Base-by-base conservation (phyloP, 169 alveolate genomes). In the Eimeria maxima region DNA sequence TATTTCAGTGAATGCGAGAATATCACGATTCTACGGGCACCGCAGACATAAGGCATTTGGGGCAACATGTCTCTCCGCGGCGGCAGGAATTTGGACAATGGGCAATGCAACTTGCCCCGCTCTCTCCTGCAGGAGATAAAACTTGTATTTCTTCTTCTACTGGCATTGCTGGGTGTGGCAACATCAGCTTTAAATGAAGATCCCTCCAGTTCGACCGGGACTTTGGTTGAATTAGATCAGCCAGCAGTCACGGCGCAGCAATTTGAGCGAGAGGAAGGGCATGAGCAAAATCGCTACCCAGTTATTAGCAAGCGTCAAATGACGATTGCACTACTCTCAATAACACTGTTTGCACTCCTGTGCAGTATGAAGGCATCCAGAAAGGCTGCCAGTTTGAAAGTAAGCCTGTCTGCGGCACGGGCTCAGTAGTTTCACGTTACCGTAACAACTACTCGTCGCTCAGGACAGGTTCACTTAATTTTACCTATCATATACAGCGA, bases 1-100 rank as follows among this genome's bases (percentile, higher is more conserved):
- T 2, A 4, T 29, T 6, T 16, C 14, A 11, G 24, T 6, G 16
- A 71, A 71, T 2, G 47, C n/a, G 29, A 29, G 50, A 24, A 33
- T 14, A 33, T 47, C 24, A 29, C 16, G 29, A 71, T 71, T 33
- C 81, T 33, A 33, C 1, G 38, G 24, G 27, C 53, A 50, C 47
- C n/a, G 81, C 53, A 47, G 44, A 44, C 20, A 16, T 1, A 33
- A 24, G 57, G 44, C 44, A n/a, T 76, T 44, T 22, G 67, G 22
- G 65, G 88, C 38, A 76, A 63, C 18, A 76, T 76, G 88, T 42
- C 88, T 42, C 88, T 8, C 65, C 24, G 45, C 65, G n/a, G 47
- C 47, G 65, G 57, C 44, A 45, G 65, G n/a, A 45, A 24, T 24
- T 44, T 65, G 65, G 65, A 47, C 57, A 24, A 24, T 20, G 67